Percentiles rank a stretch among this genome's conserved stretches.
Evolutionary conservation across 2,329 filamentous ascomycete species (phyloP).

Genomic region (Phaeoacremonium minimum): DNA sequence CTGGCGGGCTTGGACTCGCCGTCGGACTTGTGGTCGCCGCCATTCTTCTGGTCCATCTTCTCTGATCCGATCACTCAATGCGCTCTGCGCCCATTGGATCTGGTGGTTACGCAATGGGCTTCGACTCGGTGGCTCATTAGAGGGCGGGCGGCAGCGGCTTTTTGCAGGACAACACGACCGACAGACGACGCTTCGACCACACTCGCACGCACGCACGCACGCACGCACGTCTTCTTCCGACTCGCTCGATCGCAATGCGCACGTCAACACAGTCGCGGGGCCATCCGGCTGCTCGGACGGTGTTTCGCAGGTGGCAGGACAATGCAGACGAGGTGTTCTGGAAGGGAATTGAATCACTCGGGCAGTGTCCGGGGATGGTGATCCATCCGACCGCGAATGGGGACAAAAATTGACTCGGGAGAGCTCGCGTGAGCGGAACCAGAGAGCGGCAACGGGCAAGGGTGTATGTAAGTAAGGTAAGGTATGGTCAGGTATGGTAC

Average conservation of each 20-base stretch:
- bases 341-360: no score
- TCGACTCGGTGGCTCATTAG: slow-evolving; percentile 36
- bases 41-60: slow-evolving; percentile 22
- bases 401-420: neutral
- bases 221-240: no score
- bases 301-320: no score
- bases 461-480: neutral
- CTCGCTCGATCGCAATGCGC: no score
- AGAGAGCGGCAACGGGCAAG: neutral
- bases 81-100: slow-evolving; percentile 35
- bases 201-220: no score
- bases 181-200: slow-evolving; percentile 23
- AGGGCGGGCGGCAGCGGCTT: slow-evolving; percentile 32
- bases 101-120: slow-evolving; percentile 37
- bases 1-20: slow-evolving; percentile 25
- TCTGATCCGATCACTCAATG: slow-evolving; percentile 26
- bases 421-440: neutral
- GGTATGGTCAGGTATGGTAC: no score
- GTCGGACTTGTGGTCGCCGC: slow-evolving; percentile 32
- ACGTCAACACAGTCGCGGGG: no score
- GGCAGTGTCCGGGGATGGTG: no score
- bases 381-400: no score
- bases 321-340: no score
- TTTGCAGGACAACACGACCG: slow-evolving; percentile 30
- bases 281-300: no score